Base-by-base conservation (phyloP, 805 yeast genomes). In the Spathaspora sp. region DNA sequence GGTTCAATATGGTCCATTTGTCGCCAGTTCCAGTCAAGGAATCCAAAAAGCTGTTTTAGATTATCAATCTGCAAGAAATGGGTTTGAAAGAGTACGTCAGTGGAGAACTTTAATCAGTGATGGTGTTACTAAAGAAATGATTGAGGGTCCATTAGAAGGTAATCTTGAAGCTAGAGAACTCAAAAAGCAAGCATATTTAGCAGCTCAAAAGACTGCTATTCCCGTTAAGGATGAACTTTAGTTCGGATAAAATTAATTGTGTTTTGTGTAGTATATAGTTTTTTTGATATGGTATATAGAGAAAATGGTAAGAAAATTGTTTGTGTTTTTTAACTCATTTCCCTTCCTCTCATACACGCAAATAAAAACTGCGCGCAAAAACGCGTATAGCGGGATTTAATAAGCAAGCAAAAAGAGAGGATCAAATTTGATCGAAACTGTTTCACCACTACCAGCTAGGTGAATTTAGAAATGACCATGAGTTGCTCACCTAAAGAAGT, bases 1-100 rank as follows among this genome's bases (percentile, higher is more conserved):
- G 50, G 87, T 89, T 31, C 97, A 91, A 64, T 86, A 90, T 64
- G 97, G 97, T 16, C 97, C 97, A 12, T 92, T 91, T 63, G 97
- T 91, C 17, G 93, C 88, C 55, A 80, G 87, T 7, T 70, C 86
- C 19, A 76, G 77, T 50, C 86, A 82, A 49, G 81, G 80, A 55
- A 85, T 91, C 53, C 77, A 82, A 57, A 69, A 86, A 59, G 94
- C 89, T 0, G 84, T 88, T 60, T 60, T 70, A 66, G 91, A 87
- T 63, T 92, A 86, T 65, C 93, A 86, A 67, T 65, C 69, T 47
- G 86, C 82, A 51, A 66, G 71, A 26, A 85, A 86, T 63, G 93
- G 93, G 0, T 87, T 87, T 60, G 90, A 83, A 64, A 79, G 78
- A 48, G 80, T 88, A 42, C 76, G 67, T 47, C 76, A 79, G 12